These are phyloP conservation scores for Salix suchowensis DNA, from an alignment of 345 rosid species.

Conservation along the genomic window DNA sequence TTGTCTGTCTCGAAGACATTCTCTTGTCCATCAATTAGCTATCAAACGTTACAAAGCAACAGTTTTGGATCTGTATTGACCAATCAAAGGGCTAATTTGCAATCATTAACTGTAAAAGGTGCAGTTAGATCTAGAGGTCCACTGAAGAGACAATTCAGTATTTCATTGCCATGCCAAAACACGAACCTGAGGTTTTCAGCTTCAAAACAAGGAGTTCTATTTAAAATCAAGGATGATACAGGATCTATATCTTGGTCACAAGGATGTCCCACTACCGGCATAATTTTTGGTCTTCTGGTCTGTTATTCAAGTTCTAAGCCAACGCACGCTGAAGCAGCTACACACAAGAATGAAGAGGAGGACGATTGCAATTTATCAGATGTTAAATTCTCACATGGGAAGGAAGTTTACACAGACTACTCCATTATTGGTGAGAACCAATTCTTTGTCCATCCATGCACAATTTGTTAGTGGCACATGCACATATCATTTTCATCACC, in stretches of 20 bases:
- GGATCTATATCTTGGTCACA: conserved; percentile 39
- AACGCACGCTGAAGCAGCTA: conserved; percentile 52
- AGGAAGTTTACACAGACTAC: conserved; percentile 73
- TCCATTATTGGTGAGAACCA: conserved; percentile 63
- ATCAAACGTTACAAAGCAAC: conserved; percentile 20
- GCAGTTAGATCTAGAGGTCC: conserved; percentile 27
- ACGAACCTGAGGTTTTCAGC: conserved; percentile 37
- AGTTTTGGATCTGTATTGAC: conserved; percentile 26
- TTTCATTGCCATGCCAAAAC: conserved; percentile 42
- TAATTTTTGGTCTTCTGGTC: conserved; percentile 59
- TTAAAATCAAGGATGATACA: conserved; percentile 38
- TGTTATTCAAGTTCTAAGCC: conserved; percentile 62
- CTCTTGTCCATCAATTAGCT: conserved; percentile 30
- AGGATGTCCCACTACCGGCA: conserved; percentile 46
- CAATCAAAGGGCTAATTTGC: conserved; percentile 26
- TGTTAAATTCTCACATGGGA: conserved; percentile 53
- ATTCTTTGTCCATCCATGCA: neutral
- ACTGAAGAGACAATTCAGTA: conserved; percentile 38
- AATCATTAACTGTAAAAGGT: conserved; percentile 34
- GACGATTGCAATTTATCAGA: conserved; percentile 24
- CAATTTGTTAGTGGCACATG: neutral
- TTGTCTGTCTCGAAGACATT: conserved; percentile 40
- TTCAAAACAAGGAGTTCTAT: conserved; percentile 37
- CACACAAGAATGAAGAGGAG: conserved; percentile 30
- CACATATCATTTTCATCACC: neutral